These are phyloP conservation scores for Phyllosticta ampelicida DNA, from an alignment of 2,329 filamentous ascomycete genomes.

Conservation along the genomic window DNA sequence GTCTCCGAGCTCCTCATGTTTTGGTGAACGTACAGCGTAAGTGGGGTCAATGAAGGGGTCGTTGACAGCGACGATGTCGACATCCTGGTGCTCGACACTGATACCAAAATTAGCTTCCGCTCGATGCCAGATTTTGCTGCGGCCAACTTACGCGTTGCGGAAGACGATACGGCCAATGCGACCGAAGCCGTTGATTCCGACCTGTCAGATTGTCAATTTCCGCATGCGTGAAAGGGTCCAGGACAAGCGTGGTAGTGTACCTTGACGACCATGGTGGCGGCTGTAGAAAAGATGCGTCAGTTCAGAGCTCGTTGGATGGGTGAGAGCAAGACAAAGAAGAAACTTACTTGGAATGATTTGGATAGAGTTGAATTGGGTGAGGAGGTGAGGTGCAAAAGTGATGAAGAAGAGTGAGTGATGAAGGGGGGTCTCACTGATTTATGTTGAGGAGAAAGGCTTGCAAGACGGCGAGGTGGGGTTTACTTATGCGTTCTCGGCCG, in stretches of 20 bases:
- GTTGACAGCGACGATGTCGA: slow-evolving; percentile 94
- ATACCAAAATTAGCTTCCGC: slow-evolving; percentile 1
- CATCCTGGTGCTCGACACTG: slow-evolving; percentile 72
- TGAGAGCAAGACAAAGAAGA: neutral
- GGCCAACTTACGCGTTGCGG: slow-evolving; percentile 70
- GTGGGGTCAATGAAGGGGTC: slow-evolving; percentile 97
- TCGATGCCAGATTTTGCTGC: slow-evolving; percentile 5
- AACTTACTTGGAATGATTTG: neutral
- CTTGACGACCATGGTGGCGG: slow-evolving; percentile 37
- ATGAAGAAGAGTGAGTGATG: neutral
- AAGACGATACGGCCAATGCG: slow-evolving; percentile 98
- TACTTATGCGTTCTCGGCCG: slow-evolving; percentile 6
- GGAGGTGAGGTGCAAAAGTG: slow-evolving; percentile 1
- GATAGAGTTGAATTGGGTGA: neutral
- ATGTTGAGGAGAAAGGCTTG: neutral
- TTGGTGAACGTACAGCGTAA: slow-evolving; percentile 71
- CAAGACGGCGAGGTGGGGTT: slow-evolving; percentile 5
- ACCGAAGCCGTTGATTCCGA: slow-evolving; percentile 99
- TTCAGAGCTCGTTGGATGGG: neutral
- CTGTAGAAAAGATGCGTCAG: slow-evolving; percentile 6
- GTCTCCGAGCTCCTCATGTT: neutral
- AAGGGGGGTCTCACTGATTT: slow-evolving; percentile 2
- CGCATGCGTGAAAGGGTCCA: slow-evolving; percentile 12
- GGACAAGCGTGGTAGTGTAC: slow-evolving; percentile 21
- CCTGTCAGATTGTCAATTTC: slow-evolving; percentile 40